A percentile compares a stretch with the other conserved stretches of the same genome.
Evolutionary conservation across 345 rosid genomes (phyloP).

Genomic region (Populus tremula): DNA sequence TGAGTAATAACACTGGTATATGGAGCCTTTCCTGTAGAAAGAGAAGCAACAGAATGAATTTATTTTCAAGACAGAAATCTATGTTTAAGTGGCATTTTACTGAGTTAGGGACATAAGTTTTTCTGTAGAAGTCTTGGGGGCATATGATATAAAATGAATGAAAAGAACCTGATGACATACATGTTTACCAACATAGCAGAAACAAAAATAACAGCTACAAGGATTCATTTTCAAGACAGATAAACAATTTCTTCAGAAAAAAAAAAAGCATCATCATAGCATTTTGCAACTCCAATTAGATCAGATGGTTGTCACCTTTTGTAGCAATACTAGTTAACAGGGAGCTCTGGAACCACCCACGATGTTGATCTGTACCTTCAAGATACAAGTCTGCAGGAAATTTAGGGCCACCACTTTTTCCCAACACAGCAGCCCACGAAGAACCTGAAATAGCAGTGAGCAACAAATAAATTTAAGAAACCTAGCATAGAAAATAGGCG

Average conservation of each 20-base stretch:
- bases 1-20: constrained; percentile 79
- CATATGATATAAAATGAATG: not conserved
- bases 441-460: constrained; percentile 51
- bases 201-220: constrained; percentile 7
- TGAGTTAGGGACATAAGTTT: not conserved
- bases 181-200: not conserved
- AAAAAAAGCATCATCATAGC: not conserved
- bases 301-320: constrained; percentile 48
- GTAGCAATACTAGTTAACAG: constrained; percentile 86
- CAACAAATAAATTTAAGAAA: constrained; percentile 14
- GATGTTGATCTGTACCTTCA: constrained; percentile 98
- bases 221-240: not conserved
- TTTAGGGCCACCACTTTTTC: constrained; percentile 56
- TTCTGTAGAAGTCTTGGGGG: not conserved
- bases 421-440: constrained; percentile 93
- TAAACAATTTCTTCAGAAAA: not conserved
- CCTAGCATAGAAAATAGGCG: not conserved
- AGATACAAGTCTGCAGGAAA: constrained; percentile 89
- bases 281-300: constrained; percentile 1
- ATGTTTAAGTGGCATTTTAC: not conserved
- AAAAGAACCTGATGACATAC: not conserved
- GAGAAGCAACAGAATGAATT: constrained; percentile 8
- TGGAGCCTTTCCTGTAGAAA: constrained; percentile 76
- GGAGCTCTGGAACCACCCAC: constrained; percentile 99
- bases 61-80: too few species aligned